Evolutionary conservation across 1,284 basidiomycete genomes (phyloP).

Genomic region (Marasmius oreades): DNA sequence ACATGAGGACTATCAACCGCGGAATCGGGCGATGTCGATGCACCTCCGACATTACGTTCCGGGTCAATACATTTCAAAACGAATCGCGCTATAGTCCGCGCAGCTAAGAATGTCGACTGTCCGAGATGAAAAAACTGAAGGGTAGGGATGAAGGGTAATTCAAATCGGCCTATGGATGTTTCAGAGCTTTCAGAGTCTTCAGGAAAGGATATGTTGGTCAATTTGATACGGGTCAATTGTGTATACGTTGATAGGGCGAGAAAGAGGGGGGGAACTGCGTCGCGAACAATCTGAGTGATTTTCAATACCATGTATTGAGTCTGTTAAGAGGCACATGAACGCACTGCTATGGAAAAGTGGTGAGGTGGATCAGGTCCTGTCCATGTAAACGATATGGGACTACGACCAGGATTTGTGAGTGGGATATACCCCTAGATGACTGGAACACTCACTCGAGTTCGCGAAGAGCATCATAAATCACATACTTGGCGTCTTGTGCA

Average conservation of each 20-base stretch:
- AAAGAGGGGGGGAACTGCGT: slow-evolving; percentile 4
- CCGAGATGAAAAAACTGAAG: slow-evolving; percentile 9
- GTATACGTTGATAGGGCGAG: slow-evolving; percentile 28
- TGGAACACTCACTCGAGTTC: slow-evolving; percentile 36
- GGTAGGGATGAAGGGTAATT: slow-evolving; percentile 8
- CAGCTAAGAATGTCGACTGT: slow-evolving; percentile 10
- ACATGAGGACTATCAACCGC: not conserved
- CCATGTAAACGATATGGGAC: slow-evolving; percentile 51
- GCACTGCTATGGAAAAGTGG: slow-evolving; percentile 56
- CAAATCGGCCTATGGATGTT: not conserved
- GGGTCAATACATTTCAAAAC: slow-evolving; percentile 3
- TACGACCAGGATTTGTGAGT: slow-evolving; percentile 19
- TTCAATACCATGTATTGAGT: not conserved
- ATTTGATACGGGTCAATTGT: slow-evolving; percentile 11
- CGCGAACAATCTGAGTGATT: slow-evolving; percentile 2
- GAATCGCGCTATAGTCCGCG: slow-evolving; percentile 6
- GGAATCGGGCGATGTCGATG: not conserved
- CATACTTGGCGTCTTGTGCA: slow-evolving; percentile 30
- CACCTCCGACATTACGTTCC: not conserved
- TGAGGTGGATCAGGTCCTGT: slow-evolving; percentile 55
- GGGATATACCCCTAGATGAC: not conserved
- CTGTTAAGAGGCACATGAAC: slow-evolving; percentile 18
- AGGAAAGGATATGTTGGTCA: slow-evolving; percentile 14
- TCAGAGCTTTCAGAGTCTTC: not conserved
- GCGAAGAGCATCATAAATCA: slow-evolving; percentile 36